Percentiles rank a stretch among this genome's conserved stretches.
Evolutionary conservation across 1,284 basidiomycete species (phyloP).

Genomic region (Inonotus hispidus): DNA sequence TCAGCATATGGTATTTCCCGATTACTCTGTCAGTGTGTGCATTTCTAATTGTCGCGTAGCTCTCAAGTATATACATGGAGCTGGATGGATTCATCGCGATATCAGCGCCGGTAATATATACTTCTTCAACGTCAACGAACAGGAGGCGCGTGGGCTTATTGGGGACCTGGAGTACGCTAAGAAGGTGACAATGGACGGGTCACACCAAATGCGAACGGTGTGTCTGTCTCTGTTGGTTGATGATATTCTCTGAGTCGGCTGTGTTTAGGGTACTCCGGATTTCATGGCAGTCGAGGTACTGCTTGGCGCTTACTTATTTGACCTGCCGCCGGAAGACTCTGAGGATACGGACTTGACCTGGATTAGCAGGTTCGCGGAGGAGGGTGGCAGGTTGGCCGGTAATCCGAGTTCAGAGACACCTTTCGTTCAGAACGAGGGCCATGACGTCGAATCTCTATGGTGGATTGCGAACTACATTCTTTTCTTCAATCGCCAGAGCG

Average conservation of each 20-base stretch:
- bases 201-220: not conserved
- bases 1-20: not conserved
- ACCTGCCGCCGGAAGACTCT: too few relatives aligned
- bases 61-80: not conserved
- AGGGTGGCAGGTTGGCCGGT: too few relatives aligned
- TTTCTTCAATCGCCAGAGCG: not conserved
- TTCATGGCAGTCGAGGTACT: not conserved
- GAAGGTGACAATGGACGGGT: not conserved
- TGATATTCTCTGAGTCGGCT: not conserved
- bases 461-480: not conserved
- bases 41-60: not conserved
- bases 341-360: too few relatives aligned
- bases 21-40: not conserved
- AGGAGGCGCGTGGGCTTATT: not conserved
- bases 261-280: not conserved
- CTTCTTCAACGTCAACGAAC: not conserved
- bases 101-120: not conserved
- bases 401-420: too few relatives aligned
- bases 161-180: slow-evolving; percentile 5
- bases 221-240: not conserved
- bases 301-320: not conserved
- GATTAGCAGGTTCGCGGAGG: too few relatives aligned
- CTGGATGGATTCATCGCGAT: not conserved
- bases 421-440: not conserved
- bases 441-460: not conserved